Evolutionary conservation across 1,284 basidiomycete species (phyloP).

Genomic region (Ceratobasidium sp.): DNA sequence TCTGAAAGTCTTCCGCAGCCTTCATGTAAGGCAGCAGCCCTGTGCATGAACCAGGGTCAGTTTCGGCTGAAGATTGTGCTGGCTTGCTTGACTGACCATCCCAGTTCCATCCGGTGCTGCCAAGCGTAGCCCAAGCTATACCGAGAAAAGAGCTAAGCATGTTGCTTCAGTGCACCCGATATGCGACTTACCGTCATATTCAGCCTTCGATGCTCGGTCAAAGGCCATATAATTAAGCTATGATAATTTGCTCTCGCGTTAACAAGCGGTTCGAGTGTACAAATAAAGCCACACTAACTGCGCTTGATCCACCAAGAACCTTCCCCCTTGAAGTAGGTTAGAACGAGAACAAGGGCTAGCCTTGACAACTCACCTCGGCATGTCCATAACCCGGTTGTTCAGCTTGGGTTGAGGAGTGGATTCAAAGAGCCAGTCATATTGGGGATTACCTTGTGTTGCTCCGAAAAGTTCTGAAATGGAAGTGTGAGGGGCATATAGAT

Average conservation of each 20-base stretch:
- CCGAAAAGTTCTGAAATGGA: conserved; percentile 49
- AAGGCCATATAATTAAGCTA: conserved; percentile 57
- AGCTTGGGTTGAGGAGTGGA: conserved; percentile 48
- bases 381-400: conserved; percentile 33
- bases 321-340: conserved; percentile 50
- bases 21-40: conserved; percentile 58
- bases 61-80: not conserved
- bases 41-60: not conserved
- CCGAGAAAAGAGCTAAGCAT: conserved; percentile 50
- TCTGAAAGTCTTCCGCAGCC: conserved; percentile 56
- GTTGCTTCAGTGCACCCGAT: conserved; percentile 49
- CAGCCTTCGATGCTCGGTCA: conserved; percentile 54
- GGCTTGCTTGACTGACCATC: conserved; percentile 46
- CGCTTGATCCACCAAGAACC: conserved; percentile 56
- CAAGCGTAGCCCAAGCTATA: conserved; percentile 43
- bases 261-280: not conserved
- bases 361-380: conserved; percentile 41
- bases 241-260: not conserved
- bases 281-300: conserved; percentile 43
- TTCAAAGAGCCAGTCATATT: conserved; percentile 50
- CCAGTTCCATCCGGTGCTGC: conserved; percentile 56
- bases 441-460: conserved; percentile 47
- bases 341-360: not conserved
- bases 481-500: conserved; percentile 3
- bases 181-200: conserved; percentile 52